Conservation (phyloP, 345 rosid genomes). For the Laguncularia racemosa region DNA sequence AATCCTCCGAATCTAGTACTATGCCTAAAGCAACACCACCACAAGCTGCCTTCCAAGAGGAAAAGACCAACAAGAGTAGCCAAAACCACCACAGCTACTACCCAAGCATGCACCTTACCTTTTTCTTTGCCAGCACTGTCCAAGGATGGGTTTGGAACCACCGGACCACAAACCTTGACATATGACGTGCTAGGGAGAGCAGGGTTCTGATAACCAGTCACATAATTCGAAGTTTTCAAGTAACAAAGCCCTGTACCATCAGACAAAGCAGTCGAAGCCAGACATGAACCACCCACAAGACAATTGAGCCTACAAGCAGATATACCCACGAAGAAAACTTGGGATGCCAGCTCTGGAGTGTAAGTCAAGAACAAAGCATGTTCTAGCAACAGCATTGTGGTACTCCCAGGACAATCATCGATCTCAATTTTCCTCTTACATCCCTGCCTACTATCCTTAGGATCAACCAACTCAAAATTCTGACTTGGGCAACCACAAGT, state of each 20-base stretch:
- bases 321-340: conserved; percentile 34
- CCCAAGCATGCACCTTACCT: conserved; percentile 19
- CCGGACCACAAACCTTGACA: conserved; percentile 44
- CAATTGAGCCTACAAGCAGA: conserved; percentile 54
- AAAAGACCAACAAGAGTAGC: conserved; percentile 19
- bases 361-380: conserved; percentile 50
- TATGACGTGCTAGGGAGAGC: conserved; percentile 39
- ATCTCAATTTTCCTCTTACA: conserved; percentile 55
- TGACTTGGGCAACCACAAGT: conserved; percentile 53
- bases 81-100: conserved; percentile 14
- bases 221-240: conserved; percentile 18
- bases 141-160: conserved; percentile 16
- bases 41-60: conserved; percentile 21
- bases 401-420: conserved; percentile 37
- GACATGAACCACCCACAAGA: conserved; percentile 34
- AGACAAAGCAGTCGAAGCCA: conserved; percentile 44
- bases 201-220: conserved; percentile 37
- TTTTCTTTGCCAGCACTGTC: conserved; percentile 1
- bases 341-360: conserved; percentile 28
- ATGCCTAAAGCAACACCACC: conserved; percentile 38
- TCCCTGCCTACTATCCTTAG: conserved; percentile 38
- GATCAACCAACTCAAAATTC: conserved; percentile 53
- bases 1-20: conserved; percentile 19
- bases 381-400: conserved; percentile 39
- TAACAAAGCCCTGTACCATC: conserved; percentile 62